A percentile compares a stretch with the other conserved stretches of the same genome.
Conservation (phyloP, 2,329 filamentous ascomycete species). For the Verticillium klebahnii region DNA sequence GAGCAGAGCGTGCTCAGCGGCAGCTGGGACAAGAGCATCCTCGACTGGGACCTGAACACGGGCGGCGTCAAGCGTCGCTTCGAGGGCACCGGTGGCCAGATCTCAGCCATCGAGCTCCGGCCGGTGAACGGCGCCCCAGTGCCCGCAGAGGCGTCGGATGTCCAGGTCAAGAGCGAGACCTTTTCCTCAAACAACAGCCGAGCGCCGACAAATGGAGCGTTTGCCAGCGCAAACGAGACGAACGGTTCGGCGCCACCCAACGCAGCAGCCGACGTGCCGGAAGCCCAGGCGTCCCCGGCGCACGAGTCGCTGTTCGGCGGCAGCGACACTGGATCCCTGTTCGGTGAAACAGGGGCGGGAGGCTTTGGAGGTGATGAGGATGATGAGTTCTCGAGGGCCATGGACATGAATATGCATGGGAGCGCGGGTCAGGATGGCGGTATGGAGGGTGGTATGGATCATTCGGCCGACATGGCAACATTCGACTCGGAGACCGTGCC, state of each 20-base stretch:
- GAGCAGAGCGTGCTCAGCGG: conserved; percentile 86
- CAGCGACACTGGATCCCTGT: conserved; percentile 76
- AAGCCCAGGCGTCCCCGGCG: conserved; percentile 62
- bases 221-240: conserved; percentile 5
- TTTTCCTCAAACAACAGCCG: conserved; percentile 72
- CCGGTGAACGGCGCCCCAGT: conserved; percentile 72
- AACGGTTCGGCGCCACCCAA: not conserved
- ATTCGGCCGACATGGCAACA: conserved; percentile 36
- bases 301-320: conserved; percentile 80
- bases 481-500: conserved; percentile 20
- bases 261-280: conserved; percentile 36
- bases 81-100: conserved; percentile 73
- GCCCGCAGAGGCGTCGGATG: conserved; percentile 63
- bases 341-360: conserved; percentile 67
- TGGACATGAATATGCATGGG: conserved; percentile 48
- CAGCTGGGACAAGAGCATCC: conserved; percentile 92
- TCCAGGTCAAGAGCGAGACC: conserved; percentile 58
- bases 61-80: conserved; percentile 74
- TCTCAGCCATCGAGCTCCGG: conserved; percentile 81
- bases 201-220: conserved; percentile 41
- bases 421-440: conserved; percentile 32
- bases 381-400: conserved; percentile 73
- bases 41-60: conserved; percentile 93
- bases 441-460: conserved; percentile 26
- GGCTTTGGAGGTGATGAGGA: conserved; percentile 66